phyloP scores from a whole-genome alignment of 2,329 filamentous ascomycete species.

The Venturia oleaginea region DNA sequence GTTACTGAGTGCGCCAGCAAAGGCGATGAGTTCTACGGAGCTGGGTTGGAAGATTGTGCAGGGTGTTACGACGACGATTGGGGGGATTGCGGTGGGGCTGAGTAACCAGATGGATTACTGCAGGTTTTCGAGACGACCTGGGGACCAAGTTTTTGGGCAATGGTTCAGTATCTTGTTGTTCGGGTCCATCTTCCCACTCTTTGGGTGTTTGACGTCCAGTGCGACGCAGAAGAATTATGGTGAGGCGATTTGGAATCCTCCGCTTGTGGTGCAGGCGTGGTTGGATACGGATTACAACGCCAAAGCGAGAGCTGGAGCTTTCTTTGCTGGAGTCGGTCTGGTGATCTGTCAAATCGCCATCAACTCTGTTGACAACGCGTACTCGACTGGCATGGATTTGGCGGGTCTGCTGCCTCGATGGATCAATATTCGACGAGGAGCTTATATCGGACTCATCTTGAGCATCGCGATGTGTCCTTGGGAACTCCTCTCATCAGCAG shows the following conservation, averaged over 20 bases:
- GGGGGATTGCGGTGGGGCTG: constrained; percentile 18
- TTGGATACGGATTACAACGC: constrained; percentile 20
- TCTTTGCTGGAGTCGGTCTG: constrained; percentile 39
- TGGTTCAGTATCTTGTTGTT: constrained; percentile 17
- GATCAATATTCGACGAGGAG: constrained; percentile 49
- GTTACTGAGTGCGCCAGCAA: background rate
- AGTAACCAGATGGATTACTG: constrained; percentile 23
- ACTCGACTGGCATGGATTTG: constrained; percentile 42
- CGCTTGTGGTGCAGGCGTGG: constrained; percentile 20
- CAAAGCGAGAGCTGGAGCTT: constrained; percentile 33
- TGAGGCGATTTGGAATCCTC: constrained; percentile 22
- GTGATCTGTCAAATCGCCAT: constrained; percentile 36
- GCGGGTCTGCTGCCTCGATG: constrained; percentile 43
- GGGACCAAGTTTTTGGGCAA: constrained; percentile 23
- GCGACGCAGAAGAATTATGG: constrained; percentile 17
- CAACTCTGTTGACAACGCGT: constrained; percentile 18
- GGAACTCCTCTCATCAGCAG: constrained; percentile 40
- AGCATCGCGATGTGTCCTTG: constrained; percentile 36
- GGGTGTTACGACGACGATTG: constrained; percentile 23
- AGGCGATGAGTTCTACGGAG: background rate
- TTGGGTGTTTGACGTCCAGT: constrained; percentile 23
- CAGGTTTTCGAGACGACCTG: constrained; percentile 23
- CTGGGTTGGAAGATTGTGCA: constrained; percentile 18
- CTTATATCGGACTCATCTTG: constrained; percentile 35
- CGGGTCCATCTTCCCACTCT: constrained; percentile 23